Percentiles rank a stretch among this genome's conserved stretches.
Evolutionary conservation across 306 rosid species (phyloP).

Genomic region (Malus asiatica): DNA sequence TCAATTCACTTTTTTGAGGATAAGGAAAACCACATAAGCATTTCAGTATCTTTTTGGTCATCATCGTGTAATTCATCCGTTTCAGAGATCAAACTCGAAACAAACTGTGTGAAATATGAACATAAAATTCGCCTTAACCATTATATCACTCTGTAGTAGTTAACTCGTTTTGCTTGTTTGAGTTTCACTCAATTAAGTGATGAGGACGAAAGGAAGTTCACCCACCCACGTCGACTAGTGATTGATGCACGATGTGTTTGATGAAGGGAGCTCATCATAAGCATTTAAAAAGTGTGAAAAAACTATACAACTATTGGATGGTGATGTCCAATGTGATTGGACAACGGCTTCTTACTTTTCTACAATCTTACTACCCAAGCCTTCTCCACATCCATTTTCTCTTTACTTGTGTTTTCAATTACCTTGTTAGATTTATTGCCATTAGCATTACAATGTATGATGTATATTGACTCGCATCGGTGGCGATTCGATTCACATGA

Average conservation of each 20-base stretch:
- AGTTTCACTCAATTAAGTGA: not conserved
- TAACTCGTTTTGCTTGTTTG: not conserved
- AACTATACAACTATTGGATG: not conserved
- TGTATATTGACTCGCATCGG: too few relatives aligned
- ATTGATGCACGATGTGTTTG: not conserved
- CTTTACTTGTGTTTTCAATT: not conserved
- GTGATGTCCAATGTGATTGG: not conserved
- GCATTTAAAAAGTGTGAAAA: not conserved
- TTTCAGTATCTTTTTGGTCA: too few relatives aligned
- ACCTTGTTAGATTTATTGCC: too few relatives aligned
- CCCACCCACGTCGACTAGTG: not conserved
- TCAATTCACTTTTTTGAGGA: too few relatives aligned
- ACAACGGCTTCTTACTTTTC: not conserved
- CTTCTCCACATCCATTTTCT: not conserved
- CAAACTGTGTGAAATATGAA: accelerated
- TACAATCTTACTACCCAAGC: not conserved
- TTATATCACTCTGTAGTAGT: not conserved
- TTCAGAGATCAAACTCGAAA: accelerated
- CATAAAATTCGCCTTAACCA: too few relatives aligned
- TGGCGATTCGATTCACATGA: too few relatives aligned
- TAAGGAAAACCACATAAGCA: too few relatives aligned
- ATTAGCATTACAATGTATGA: too few relatives aligned
- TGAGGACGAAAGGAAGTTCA: not conserved
- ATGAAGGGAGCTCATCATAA: not conserved
- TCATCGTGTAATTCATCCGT: too few relatives aligned